These are phyloP conservation scores for Penicillium expansum DNA, from an alignment of 2,329 filamentous ascomycete species.

Conservation along the genomic window DNA sequence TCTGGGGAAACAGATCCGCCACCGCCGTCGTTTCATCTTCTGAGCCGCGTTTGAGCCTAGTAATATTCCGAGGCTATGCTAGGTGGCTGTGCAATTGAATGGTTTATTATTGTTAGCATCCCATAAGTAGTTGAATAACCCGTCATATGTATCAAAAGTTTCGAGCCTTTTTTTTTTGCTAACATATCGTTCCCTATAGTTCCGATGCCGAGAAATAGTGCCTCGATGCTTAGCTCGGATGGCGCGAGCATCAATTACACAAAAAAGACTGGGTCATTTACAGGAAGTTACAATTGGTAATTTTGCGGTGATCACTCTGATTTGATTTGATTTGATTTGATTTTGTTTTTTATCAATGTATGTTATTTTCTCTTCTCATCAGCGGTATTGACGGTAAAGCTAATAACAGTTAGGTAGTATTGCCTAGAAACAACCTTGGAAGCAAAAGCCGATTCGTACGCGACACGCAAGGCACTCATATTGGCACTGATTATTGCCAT, in stretches of 20 bases:
- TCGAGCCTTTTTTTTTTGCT: background rate
- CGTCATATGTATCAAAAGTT: background rate
- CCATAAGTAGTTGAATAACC: background rate
- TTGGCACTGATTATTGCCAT: background rate
- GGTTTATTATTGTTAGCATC: background rate
- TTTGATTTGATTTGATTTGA: background rate
- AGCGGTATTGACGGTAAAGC: background rate
- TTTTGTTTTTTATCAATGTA: background rate
- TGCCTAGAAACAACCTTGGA: background rate
- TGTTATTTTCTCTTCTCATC: background rate
- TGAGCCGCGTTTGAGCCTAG: conserved; percentile 12
- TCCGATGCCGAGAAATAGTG: background rate
- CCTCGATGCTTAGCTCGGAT: conserved; percentile 5
- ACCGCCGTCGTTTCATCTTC: conserved; percentile 11
- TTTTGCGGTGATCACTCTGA: background rate
- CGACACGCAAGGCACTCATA: conserved; percentile 1
- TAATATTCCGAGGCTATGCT: conserved; percentile 4
- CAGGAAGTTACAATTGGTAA: background rate
- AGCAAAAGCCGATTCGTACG: background rate
- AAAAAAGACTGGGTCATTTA: background rate
- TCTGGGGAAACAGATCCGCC: conserved; percentile 10
- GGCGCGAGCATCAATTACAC: conserved; percentile 1
- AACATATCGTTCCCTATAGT: background rate
- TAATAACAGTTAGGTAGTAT: background rate
- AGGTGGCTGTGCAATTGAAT: conserved; percentile 1